Evolutionary conservation across 495 filamentous ascomycete species (phyloP).

Genomic region (Penicillium diatomitis): DNA sequence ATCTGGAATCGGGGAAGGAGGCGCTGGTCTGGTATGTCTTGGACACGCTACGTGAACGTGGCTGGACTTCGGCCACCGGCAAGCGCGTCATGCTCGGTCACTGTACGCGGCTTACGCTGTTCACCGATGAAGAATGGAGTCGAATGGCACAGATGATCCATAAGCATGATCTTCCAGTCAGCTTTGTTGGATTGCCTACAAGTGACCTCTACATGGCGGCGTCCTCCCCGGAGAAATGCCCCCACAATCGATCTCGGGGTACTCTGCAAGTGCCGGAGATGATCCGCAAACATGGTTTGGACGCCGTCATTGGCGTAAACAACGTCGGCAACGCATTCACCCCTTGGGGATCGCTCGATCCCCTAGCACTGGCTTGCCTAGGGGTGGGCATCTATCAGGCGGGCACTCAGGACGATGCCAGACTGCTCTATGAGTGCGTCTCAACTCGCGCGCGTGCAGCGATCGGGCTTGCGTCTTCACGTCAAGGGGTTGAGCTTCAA

Average conservation of each 20-base stretch:
- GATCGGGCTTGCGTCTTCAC: constrained; percentile 17
- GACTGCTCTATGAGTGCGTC: constrained; percentile 54
- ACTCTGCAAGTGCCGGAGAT: constrained; percentile 56
- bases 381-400: constrained; percentile 62
- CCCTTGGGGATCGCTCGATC: constrained; percentile 64
- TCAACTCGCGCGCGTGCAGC: constrained; percentile 45
- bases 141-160: constrained; percentile 34
- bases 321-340: constrained; percentile 76
- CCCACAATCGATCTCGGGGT: constrained; percentile 37
- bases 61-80: constrained; percentile 33
- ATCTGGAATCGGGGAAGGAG: constrained; percentile 40
- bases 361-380: constrained; percentile 51
- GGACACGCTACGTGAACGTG: constrained; percentile 31
- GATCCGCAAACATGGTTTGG: constrained; percentile 50
- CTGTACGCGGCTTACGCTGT: constrained; percentile 58
- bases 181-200: constrained; percentile 63
- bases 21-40: constrained; percentile 47
- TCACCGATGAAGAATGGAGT: constrained; percentile 41
- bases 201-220: constrained; percentile 72
- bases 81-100: constrained; percentile 58
- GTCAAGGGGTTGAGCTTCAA: constrained; percentile 1
- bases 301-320: constrained; percentile 59
- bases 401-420: constrained; percentile 48
- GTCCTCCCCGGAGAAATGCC: constrained; percentile 20
- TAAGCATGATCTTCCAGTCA: constrained; percentile 44